These are phyloP conservation scores for Termitomyces sp. DNA, from an alignment of 768 basidiomycete species.

Conservation along the genomic window DNA sequence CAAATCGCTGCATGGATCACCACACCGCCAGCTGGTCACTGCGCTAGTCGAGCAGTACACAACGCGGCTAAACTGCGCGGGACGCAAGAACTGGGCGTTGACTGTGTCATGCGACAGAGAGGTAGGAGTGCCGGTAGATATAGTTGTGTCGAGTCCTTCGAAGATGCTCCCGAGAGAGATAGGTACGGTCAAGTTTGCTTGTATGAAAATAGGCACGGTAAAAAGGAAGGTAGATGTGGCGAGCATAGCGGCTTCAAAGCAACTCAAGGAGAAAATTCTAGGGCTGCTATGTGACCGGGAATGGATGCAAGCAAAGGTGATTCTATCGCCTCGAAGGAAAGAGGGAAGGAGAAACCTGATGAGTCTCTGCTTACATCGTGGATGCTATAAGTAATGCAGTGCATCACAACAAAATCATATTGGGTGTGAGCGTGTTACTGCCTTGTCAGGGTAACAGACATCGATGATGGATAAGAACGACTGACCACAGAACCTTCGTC, in stretches of 20 bases:
- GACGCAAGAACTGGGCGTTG: constrained; percentile 16
- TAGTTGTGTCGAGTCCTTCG: not conserved
- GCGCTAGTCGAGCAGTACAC: constrained; percentile 30
- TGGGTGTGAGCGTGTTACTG: not conserved
- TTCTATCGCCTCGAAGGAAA: not conserved
- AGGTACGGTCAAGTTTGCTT: not conserved
- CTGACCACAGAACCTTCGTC: not conserved
- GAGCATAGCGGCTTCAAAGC: not conserved
- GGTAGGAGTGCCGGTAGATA: not conserved
- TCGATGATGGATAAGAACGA: not conserved
- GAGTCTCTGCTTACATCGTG: not conserved
- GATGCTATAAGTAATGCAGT: not conserved
- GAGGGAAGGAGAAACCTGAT: not conserved
- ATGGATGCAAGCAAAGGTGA: not conserved
- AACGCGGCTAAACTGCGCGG: constrained; percentile 29
- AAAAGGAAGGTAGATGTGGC: not conserved
- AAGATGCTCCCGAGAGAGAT: not conserved
- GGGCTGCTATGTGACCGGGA: not conserved
- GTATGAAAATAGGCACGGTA: not conserved
- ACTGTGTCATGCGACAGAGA: not conserved
- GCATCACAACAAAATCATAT: not conserved
- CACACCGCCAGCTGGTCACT: constrained; percentile 29
- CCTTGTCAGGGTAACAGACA: not conserved
- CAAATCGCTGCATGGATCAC: constrained; percentile 25
- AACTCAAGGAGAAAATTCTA: not conserved